phyloP scores from a whole-genome alignment of 1,139 yeast species.

The Yamadazyma jaroonii region DNA sequence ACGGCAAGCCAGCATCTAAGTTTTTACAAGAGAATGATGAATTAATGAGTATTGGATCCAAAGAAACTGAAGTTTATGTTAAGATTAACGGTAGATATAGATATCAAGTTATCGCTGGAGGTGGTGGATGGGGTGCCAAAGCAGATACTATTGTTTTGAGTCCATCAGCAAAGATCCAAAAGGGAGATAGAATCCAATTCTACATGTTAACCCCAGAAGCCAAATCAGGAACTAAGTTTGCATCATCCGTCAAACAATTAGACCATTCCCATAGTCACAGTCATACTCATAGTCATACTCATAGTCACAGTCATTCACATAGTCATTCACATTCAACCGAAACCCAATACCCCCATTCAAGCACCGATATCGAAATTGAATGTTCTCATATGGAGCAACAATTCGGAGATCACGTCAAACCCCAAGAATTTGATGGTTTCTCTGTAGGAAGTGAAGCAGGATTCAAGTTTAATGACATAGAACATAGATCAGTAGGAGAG shows the following conservation, averaged over 20 bases:
- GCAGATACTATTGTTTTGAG: slow-evolving; percentile 58
- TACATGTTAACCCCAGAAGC: slow-evolving; percentile 44
- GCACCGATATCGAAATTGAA: slow-evolving; percentile 20
- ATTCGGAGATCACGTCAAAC: slow-evolving; percentile 15
- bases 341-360: no score
- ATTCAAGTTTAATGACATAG: slow-evolving; percentile 33
- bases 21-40: slow-evolving; percentile 42
- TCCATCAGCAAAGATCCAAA: slow-evolving; percentile 45
- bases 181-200: slow-evolving; percentile 49
- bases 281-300: no score
- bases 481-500: slow-evolving; percentile 47
- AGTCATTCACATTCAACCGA: no score
- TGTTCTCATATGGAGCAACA: slow-evolving; percentile 31
- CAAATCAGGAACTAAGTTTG: slow-evolving; percentile 2
- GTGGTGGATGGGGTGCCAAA: slow-evolving; percentile 68
- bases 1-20: slow-evolving; percentile 49
- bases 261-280: not conserved
- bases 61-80: slow-evolving; percentile 48
- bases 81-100: slow-evolving; percentile 22
- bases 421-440: slow-evolving; percentile 23
- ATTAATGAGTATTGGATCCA: slow-evolving; percentile 43
- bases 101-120: slow-evolving; percentile 58
- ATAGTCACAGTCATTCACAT: no score
- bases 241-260: not conserved
- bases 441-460: slow-evolving; percentile 52